Percentiles rank a stretch among this genome's conserved stretches.
These are phyloP conservation scores for Heliosperma pusillum DNA, from an alignment of 148 eudicot species.

Conservation along the genomic window DNA sequence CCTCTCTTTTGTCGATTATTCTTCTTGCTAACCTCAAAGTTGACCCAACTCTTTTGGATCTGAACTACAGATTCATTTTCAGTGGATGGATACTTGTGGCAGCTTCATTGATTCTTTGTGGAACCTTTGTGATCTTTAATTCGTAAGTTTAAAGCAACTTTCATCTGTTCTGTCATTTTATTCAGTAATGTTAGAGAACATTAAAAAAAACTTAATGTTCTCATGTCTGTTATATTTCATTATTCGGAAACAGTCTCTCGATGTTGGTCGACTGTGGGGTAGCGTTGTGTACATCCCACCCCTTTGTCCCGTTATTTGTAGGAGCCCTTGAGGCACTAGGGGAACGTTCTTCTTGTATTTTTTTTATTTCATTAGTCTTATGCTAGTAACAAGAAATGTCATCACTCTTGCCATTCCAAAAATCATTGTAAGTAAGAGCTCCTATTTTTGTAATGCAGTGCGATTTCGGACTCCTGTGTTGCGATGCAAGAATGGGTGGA, in stretches of 20 bases:
- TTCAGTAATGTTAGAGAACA: background rate
- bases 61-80: slow-evolving; percentile 63
- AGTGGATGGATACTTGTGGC: slow-evolving; percentile 96
- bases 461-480: slow-evolving; percentile 78
- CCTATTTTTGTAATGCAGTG: slow-evolving; percentile 37
- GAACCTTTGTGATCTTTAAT: slow-evolving; percentile 74
- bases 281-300: too few species aligned
- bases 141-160: slow-evolving; percentile 44
- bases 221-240: background rate
- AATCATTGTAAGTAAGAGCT: background rate
- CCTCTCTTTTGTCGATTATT: background rate
- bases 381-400: background rate
- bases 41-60: background rate
- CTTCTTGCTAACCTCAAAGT: background rate
- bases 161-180: background rate
- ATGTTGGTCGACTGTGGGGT: too few species aligned
- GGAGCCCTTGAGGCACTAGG: too few species aligned
- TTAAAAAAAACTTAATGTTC: background rate
- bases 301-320: too few species aligned
- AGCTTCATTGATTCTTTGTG: slow-evolving; percentile 78
- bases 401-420: background rate
- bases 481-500: slow-evolving; percentile 99
- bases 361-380: too few species aligned
- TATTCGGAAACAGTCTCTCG: too few species aligned
- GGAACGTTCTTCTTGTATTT: background rate